Percentiles rank a stretch among this genome's conserved stretches.
phyloP scores from a whole-genome alignment of 192 early-diverging fungal genomes.

The Coemansia sp. region DNA sequence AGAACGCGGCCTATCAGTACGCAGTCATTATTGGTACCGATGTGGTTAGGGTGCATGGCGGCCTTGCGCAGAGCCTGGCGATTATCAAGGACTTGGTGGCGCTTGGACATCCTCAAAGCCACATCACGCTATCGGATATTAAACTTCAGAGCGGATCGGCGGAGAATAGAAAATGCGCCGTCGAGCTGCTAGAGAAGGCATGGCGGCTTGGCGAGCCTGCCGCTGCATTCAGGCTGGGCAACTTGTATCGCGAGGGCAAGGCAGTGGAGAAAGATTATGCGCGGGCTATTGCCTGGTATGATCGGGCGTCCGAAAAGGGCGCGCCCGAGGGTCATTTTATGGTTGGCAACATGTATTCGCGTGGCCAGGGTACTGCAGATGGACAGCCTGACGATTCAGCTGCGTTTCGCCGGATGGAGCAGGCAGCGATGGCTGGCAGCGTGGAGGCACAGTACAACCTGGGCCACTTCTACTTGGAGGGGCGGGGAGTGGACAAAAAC shows the following conservation, averaged over 20 bases:
- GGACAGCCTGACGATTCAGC: conserved; percentile 13
- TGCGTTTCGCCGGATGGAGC: conserved; percentile 26
- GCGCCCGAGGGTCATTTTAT: conserved; percentile 17
- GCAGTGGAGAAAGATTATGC: neutral
- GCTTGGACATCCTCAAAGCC: conserved; percentile 12
- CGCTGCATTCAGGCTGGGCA: conserved; percentile 22
- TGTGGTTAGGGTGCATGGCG: neutral
- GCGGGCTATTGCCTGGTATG: conserved; percentile 21
- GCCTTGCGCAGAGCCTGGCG: neutral
- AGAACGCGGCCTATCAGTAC: conserved; percentile 19
- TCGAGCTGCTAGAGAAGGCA: conserved; percentile 17
- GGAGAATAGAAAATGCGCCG: neutral
- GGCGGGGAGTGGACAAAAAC: conserved; percentile 17
- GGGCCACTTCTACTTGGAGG: conserved; percentile 24
- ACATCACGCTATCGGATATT: conserved; percentile 14
- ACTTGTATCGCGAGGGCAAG: conserved; percentile 13
- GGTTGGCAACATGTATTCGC: conserved; percentile 23
- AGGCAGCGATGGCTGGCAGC: conserved; percentile 16
- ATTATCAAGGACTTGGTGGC: conserved; percentile 14
- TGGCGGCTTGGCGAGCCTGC: neutral
- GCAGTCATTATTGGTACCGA: conserved; percentile 16
- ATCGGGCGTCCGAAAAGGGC: conserved; percentile 4
- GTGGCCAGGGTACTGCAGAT: conserved; percentile 5
- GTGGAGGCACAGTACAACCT: conserved; percentile 39
- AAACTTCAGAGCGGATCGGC: conserved; percentile 1